These are phyloP conservation scores for Candida saitoana DNA, from an alignment of 805 yeast species.

Conservation along the genomic window DNA sequence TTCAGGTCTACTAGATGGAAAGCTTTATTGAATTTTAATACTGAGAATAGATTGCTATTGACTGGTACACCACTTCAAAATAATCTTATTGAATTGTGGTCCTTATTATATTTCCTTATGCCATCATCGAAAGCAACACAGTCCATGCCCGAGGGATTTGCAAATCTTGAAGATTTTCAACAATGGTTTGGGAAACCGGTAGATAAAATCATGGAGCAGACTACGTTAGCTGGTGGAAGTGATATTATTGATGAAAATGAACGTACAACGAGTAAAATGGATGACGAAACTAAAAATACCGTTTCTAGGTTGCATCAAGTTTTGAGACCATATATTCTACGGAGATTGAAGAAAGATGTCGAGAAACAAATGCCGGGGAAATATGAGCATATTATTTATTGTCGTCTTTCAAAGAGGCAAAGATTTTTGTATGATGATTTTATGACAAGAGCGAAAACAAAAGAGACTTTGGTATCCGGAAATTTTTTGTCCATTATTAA, in stretches of 20 bases:
- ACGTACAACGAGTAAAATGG: slow-evolving; percentile 40
- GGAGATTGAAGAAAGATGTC: slow-evolving; percentile 93
- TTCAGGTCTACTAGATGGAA: slow-evolving; percentile 97
- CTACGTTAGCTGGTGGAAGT: slow-evolving; percentile 39
- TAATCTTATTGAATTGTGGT: slow-evolving; percentile 94
- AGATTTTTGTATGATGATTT: slow-evolving; percentile 91
- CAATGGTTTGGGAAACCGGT: slow-evolving; percentile 99
- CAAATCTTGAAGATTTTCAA: slow-evolving; percentile 91
- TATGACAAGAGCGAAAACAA: slow-evolving; percentile 94
- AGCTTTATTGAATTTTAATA: slow-evolving; percentile 87
- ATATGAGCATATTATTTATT: slow-evolving; percentile 90
- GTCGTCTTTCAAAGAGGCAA: slow-evolving; percentile 90
- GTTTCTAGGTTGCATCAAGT: slow-evolving; percentile 90
- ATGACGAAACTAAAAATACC: slow-evolving; percentile 76
- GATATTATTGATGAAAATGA: slow-evolving; percentile 44
- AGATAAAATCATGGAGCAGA: slow-evolving; percentile 79
- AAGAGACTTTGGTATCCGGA: slow-evolving; percentile 89
- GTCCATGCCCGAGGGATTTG: slow-evolving; percentile 92
- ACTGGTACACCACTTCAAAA: slow-evolving; percentile 98
- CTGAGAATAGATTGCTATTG: slow-evolving; percentile 77
- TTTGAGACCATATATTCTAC: slow-evolving; percentile 81
- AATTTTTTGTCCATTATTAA: slow-evolving; percentile 92
- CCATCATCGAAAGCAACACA: slow-evolving; percentile 74
- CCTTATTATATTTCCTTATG: slow-evolving; percentile 89
- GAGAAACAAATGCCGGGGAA: slow-evolving; percentile 99